Evolutionary conservation across 164 flowering plant genomes (phyloP).

Genomic region (Aristolochia californica): DNA sequence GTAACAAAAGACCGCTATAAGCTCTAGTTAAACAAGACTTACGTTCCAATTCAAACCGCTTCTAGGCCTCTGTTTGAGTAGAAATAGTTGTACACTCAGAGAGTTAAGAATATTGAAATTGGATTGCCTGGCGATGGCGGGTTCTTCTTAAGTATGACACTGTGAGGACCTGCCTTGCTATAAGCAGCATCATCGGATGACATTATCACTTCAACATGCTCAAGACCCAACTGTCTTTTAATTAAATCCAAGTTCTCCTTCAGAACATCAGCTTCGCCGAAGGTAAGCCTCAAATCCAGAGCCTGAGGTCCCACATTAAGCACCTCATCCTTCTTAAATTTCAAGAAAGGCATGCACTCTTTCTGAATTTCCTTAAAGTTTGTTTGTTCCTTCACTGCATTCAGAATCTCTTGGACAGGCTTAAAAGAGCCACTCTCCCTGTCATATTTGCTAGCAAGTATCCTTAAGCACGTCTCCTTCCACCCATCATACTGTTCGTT

Average conservation of each 20-base stretch:
- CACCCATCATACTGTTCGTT: constrained; percentile 82
- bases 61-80: too few species aligned
- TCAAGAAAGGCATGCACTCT: constrained; percentile 78
- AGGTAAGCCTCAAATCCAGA: constrained; percentile 54
- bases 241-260: constrained; percentile 63
- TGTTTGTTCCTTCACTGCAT: constrained; percentile 36
- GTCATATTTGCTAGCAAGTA: constrained; percentile 50
- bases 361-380: constrained; percentile 59
- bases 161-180: too few species aligned
- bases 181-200: too few species aligned
- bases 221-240: constrained; percentile 63
- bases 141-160: too few species aligned
- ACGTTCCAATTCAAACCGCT: too few species aligned
- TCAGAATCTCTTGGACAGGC: constrained; percentile 50
- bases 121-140: too few species aligned
- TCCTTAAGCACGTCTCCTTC: constrained; percentile 68
- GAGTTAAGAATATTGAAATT: too few species aligned
- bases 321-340: constrained; percentile 74
- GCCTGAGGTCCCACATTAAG: constrained; percentile 50
- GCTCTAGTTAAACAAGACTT: too few species aligned
- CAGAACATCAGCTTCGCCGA: constrained; percentile 72
- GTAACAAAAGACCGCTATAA: too few species aligned
- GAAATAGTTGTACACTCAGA: too few species aligned
- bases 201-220: constrained; percentile 56
- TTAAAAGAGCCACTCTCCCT: constrained; percentile 33